These are phyloP conservation scores for Flaveria robusta DNA, from an alignment of 129 eudicot genomes.

Conservation along the genomic window DNA sequence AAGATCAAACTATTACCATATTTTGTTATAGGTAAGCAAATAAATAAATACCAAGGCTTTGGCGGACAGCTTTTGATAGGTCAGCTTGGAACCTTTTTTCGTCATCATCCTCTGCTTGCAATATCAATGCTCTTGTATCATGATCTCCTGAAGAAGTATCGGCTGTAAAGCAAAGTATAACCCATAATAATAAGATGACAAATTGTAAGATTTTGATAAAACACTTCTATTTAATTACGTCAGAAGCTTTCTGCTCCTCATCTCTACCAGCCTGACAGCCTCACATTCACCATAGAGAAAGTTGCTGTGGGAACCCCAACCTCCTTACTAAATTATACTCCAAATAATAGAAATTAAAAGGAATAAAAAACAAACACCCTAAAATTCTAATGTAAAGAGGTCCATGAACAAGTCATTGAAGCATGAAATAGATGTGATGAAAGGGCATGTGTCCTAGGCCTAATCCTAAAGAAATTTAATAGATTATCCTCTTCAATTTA, in stretches of 20 bases:
- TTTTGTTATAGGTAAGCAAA: neutral
- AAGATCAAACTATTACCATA: constrained; percentile 12
- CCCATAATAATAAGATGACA: neutral
- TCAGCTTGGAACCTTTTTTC: constrained; percentile 96
- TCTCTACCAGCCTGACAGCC: constrained; percentile 8
- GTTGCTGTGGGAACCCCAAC: neutral
- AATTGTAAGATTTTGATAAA: neutral
- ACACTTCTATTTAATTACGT: neutral
- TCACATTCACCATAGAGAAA: constrained; percentile 13
- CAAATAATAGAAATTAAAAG: constrained; percentile 9
- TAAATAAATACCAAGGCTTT: constrained; percentile 76
- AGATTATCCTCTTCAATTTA: neutral
- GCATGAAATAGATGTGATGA: neutral
- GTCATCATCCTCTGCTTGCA: constrained; percentile 75
- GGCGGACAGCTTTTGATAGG: constrained; percentile 85
- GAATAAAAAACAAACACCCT: neutral
- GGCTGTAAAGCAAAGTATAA: constrained; percentile 27
- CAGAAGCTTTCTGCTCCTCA: neutral
- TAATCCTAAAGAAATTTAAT: neutral
- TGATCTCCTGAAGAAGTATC: constrained; percentile 42
- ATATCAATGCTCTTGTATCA: constrained; percentile 48
- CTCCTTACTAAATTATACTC: constrained; percentile 4
- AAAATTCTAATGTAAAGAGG: neutral
- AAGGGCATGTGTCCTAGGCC: constrained; percentile 12
- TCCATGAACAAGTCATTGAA: neutral